These are phyloP conservation scores for Corylus heterophylla DNA, from an alignment of 306 rosid species.

Conservation along the genomic window DNA sequence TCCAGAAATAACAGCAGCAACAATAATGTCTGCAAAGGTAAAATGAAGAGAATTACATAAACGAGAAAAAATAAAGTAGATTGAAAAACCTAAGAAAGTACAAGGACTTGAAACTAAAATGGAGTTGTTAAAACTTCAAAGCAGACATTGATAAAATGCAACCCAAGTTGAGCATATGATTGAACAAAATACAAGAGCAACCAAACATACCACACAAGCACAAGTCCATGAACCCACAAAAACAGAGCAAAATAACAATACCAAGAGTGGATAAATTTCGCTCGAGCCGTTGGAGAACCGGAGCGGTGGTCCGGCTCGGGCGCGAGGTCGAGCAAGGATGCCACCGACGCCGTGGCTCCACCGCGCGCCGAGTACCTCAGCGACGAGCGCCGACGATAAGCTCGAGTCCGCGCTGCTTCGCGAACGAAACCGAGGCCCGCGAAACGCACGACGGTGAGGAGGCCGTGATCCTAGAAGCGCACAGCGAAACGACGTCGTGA, in stretches of 20 bases:
- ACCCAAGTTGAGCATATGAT: background rate
- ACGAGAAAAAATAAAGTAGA: background rate
- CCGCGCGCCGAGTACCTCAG: conserved; percentile 8
- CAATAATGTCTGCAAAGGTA: conserved; percentile 40
- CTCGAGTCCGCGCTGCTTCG: background rate
- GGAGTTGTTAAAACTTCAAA: background rate
- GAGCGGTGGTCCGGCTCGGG: background rate
- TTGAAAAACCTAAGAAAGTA: background rate
- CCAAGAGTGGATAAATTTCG: conserved; percentile 18
- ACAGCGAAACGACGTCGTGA: background rate
- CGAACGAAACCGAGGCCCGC: background rate
- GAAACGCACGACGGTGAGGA: background rate
- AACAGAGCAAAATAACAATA: background rate
- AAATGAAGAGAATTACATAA: background rate
- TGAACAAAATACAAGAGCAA: background rate
- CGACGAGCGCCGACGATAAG: background rate
- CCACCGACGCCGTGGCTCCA: conserved; percentile 4
- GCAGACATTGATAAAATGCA: background rate
- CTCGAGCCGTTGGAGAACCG: background rate
- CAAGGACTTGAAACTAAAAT: background rate
- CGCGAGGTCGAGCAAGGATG: too few species aligned
- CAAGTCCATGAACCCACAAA: background rate
- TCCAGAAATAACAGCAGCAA: conserved; percentile 48
- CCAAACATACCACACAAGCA: background rate
- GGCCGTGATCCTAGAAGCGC: background rate